Evolutionary conservation across 805 yeast genomes (phyloP), one percentile per base, ranked within the genome.

Genomic region (Sungouiozyma ichnusensis): DNA sequence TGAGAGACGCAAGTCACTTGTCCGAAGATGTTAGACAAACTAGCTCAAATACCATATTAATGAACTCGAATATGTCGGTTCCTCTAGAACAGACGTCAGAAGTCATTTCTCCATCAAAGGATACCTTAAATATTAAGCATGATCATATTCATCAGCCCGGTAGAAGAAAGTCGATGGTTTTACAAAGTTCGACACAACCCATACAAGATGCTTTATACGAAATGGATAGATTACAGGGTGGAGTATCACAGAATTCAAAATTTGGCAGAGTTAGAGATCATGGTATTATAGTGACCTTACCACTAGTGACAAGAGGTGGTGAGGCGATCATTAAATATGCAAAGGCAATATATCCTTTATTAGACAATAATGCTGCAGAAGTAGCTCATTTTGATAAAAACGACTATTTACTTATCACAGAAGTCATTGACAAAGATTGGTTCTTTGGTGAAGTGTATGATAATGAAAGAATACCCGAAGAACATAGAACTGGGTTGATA

Each of bases 391-490:
- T 60, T 42, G 55, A 54, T 6, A 54, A 51, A 32, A 56, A 55
- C 27, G 64, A 60, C 38, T 58, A 57, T 42, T 38, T 60, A 16
- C 45, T 60, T 16, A 46, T 60, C 2, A 59, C 62, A 1, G 58
- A 57, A 36, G 46, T 47, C 7, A 51, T 60, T 9, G 58, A 56
- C 41, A 46, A 54, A 7, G 63, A 60, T 41, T 60, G 65, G 65
- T 59, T 41, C 41, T 51, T 48, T 39, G 65, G 65, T 20, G 65
- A 60, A 42, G 64, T 59, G 7, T 55, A 55, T 37, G 57, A 53
- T 35, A 53, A 53, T 39, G 54, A 55, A 31, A 49, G 35, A 33
- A 50, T 54, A 9, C 41, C 42, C 14, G 44, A 38, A 4, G 41
- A 42, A 4, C 54, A 54, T 37, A 48, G 48, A 29, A 36, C 38